Percentiles rank a stretch among this genome's conserved stretches.
Evolutionary conservation across 768 basidiomycete genomes (phyloP).

Genomic region (Artomyces pyxidatus): DNA sequence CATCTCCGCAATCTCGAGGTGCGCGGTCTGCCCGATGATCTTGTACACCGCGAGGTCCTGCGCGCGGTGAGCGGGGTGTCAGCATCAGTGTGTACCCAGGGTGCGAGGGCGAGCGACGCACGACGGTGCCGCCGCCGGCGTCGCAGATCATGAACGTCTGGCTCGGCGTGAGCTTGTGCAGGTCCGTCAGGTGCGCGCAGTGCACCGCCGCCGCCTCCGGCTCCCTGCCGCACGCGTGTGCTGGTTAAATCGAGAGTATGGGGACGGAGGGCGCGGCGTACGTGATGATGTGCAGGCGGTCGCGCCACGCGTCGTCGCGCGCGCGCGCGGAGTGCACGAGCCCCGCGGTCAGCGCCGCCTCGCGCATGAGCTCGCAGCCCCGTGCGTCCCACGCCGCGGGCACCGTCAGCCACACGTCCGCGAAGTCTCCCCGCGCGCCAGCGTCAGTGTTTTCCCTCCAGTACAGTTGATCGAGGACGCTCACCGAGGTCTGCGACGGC

Average conservation of each 20-base stretch:
- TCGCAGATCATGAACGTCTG: constrained; percentile 92
- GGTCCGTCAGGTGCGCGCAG: constrained; percentile 71
- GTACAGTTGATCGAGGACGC: constrained; percentile 17
- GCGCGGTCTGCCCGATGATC: constrained; percentile 72
- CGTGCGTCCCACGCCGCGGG: constrained; percentile 89
- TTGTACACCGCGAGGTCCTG: constrained; percentile 39
- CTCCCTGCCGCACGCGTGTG: constrained; percentile 30
- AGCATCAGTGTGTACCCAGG: constrained; percentile 3
- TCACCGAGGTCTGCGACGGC: constrained; percentile 78
- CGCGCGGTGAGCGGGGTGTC: constrained; percentile 11
- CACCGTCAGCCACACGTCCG: constrained; percentile 80
- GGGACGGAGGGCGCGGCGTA: constrained; percentile 20
- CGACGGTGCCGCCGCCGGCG: constrained; percentile 37
- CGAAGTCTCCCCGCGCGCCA: constrained; percentile 44
- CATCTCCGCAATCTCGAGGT: constrained; percentile 89
- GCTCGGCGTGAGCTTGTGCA: constrained; percentile 70
- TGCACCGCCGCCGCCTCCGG: constrained; percentile 90
- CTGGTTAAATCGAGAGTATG: constrained; percentile 1
- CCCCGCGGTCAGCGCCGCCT: constrained; percentile 73
- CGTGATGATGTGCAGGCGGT: constrained; percentile 79
- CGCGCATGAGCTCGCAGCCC: constrained; percentile 80
- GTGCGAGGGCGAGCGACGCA: background rate
- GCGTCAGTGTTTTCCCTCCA: background rate
- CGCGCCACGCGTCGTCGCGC: constrained; percentile 69
- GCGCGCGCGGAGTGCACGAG: constrained; percentile 66